Evolutionary conservation across 805 yeast species (phyloP), one percentile per base, ranked within the genome.

Genomic region (Candida oleophila): DNA sequence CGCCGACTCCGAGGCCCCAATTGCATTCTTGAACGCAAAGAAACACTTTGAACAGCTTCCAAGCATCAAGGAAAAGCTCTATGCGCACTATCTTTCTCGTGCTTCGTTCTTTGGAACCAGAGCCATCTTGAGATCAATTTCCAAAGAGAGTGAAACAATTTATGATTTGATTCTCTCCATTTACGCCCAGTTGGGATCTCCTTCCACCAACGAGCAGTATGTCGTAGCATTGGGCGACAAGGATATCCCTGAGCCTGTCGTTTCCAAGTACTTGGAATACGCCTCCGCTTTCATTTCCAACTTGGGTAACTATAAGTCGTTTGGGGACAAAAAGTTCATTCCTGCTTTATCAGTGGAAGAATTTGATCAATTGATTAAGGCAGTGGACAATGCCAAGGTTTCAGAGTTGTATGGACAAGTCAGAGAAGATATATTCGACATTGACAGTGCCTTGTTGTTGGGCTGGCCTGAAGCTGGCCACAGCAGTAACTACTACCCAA

Each of bases 21-120:
- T 73, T 47, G 62, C 71, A 3, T 34, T 56, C 20, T 65, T 89
- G 28, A 75, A 85, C 2, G 90, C 94, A 19, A 81, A 80, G 54
- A 68, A 73, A 36, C 90, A 80, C 64, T 88, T 89, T 55, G 82
- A 83, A 15, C 80, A 80, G 41, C 73, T 89, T 56, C 74, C 86
- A 14, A 65, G 69, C 5, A 64, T 71, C 35, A 84, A 84, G 51
- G 79, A 87, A 60, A 73, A 76, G 47, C 51, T 57, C 35, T 89
- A 89, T 60, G 95, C 96, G 18, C 96, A 89, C 68, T 82, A 82
- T 62, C 80, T 89, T 65, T 81, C 91, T 35, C 80, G 84, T 58
- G 96, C 96, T 2, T 81, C 90, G 38, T 95, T 87, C 62, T 81
- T 81, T 67, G 97, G 97, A 34, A 77, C 94, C 9, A 74, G 94